phyloP scores from a whole-genome alignment of 257 asterid species.

The Solanum bulbocastanum region DNA sequence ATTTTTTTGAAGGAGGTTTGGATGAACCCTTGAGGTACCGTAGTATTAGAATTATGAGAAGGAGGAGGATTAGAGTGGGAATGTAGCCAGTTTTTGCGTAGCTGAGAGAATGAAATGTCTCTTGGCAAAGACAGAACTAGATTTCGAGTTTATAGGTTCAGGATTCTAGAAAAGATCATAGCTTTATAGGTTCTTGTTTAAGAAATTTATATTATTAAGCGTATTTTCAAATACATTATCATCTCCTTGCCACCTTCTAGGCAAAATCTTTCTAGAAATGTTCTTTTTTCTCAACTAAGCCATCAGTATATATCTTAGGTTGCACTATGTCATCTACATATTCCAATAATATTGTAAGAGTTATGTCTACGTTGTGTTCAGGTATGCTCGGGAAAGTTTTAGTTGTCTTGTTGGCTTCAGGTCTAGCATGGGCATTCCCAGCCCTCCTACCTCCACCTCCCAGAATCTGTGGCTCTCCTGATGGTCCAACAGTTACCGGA shows the following conservation, averaged over 20 bases:
- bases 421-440: slow-evolving; percentile 51
- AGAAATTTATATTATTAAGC: neutral
- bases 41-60: neutral
- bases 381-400: slow-evolving; percentile 41
- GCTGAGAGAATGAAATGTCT: neutral
- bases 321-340: neutral
- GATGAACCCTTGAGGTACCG: neutral
- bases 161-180: neutral
- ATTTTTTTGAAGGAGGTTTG: neutral
- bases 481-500: slow-evolving; percentile 51
- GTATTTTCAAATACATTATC: neutral
- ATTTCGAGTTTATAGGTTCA: neutral
- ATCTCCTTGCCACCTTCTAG: too few species aligned
- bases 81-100: neutral
- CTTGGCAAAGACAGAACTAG: neutral
- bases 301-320: neutral
- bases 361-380: slow-evolving; percentile 6
- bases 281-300: neutral
- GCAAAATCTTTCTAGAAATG: neutral
- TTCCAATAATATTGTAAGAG: neutral
- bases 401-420: slow-evolving; percentile 34
- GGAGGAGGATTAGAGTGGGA: neutral
- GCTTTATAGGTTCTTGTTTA: neutral
- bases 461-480: slow-evolving; percentile 47
- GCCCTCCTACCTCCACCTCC: slow-evolving; percentile 55